Conservation (phyloP, 2,329 filamentous ascomycete genomes). For the Annulohypoxylon truncatum region DNA sequence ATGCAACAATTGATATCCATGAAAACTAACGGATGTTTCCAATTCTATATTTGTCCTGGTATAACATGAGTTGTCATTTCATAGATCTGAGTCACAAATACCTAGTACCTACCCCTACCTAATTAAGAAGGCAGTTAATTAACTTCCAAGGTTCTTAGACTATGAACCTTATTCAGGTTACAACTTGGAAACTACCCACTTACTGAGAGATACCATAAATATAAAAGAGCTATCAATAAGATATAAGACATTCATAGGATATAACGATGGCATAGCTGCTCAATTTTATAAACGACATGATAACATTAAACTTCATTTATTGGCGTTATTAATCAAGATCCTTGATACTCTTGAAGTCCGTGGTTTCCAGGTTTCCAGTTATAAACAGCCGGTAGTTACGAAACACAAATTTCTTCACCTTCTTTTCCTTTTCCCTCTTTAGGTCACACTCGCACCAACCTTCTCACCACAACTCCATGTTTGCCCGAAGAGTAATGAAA, state of each 20-base stretch:
- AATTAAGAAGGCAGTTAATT: no score
- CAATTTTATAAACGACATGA: neutral
- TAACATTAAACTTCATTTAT: neutral
- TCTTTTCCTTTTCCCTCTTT: neutral
- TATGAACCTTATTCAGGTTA: no score
- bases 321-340: neutral
- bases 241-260: neutral
- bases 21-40: no score
- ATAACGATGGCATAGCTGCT: neutral
- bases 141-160: no score
- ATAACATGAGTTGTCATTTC: neutral
- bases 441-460: conserved; percentile 5
- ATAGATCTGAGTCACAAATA: neutral
- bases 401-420: conserved; percentile 22
- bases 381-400: conserved; percentile 17
- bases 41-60: neutral
- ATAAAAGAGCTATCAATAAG: neutral
- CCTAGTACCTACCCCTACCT: no score
- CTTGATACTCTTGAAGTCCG: neutral
- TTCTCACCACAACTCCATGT: conserved; percentile 9
- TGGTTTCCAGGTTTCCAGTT: neutral
- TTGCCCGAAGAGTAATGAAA: conserved; percentile 2
- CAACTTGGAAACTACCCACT: no score
- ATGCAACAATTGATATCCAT: no score
- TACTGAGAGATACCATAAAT: neutral